Evolutionary conservation across 2,329 filamentous ascomycete species (phyloP), one percentile per base, ranked within the genome.

Genomic region (Claviceps purpurea): DNA sequence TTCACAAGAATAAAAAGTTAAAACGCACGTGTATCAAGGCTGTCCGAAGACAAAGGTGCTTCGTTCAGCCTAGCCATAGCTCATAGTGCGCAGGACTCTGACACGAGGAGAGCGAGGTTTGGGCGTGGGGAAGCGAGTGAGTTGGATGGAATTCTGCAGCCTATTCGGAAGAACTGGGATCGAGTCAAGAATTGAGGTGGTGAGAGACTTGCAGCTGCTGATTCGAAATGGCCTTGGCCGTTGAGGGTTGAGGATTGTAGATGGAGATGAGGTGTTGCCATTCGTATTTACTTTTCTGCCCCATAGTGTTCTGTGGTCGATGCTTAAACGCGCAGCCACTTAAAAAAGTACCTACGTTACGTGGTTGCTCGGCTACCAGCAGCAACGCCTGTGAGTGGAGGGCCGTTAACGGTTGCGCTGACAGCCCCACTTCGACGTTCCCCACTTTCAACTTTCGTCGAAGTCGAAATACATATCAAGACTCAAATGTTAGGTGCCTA

Each of bases 11-110:
- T 41, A 10, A 2, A 42, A 30, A 26, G 22, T 14, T 11, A 37
- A 22, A 56, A 77, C 84, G 67, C 74, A 88, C 85, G 72, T 64
- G 77, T 81, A 65, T 90, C 86, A 59, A 88, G 69, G 64, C 74
- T 82, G 69, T 89, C 85, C 64, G 74, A 75, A 62, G 84, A 77
- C 70, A 76, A 71, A 57, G 81, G 76, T 64, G 79, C 78, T 74
- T 89, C 86, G 71, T 90, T 90, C 60, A 91, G 76, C 71, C 86
- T 79, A 70, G 87, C 87, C 87, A 91, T 91, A 61, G 68, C 65
- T 72, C 73, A 67, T 65, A 62, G 58, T 65, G 61, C 52, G 52
- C 47, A 51, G 43, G 69, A 14, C 37, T 47, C 44, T 18, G 24
- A 47, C 47, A 26, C 42, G 46, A 40, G 37, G 49, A 8, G 20